Evolutionary conservation across 352 stramenopile genomes (phyloP), one percentile per base, ranked within the genome.

Genomic region (Pythium volutum): DNA sequence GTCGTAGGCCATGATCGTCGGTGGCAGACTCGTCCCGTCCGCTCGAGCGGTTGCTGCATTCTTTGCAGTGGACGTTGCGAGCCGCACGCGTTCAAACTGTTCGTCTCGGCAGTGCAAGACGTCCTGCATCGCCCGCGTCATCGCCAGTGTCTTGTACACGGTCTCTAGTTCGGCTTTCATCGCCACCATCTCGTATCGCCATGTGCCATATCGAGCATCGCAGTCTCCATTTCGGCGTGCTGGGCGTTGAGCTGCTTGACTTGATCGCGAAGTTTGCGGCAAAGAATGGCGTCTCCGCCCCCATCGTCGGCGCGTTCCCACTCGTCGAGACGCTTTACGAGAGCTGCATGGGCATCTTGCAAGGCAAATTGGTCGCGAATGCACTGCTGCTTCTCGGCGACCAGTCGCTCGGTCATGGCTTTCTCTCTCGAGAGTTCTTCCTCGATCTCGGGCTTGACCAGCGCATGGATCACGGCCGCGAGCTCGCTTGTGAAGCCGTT

Each of bases 81-180:
- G 59, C 54, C 75, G 63, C 18, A 86, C 64, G 25, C 78, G 64
- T 3, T 46, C 54, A 23, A 85, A 75, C 38, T 87, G 74, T 2
- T 55, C 43, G 27, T 81, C 64, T 10, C 74, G 80, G 26, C 64
- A 60, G 9, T 81, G 69, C 6, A 86, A 50, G 4, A 87, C 45
- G 4, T 86, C 71, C 34, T 90, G 75, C 81, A 90, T 90, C 8
- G 78, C 75, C 22, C 70, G 68, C 4, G 81, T 90, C 55, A 90
- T 60, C 2, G 63, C 49, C 15, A 87, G 59, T 9, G 73, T 72
- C 11, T 75, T 71, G 25, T 82, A 65, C n/a, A 62, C 46, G 0
- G 55, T 50, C 11, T 77, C 70, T 0, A 88, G 62, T 27, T 77
- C 69, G 0, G 62, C 46, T 15, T 73, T 67, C 41, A 74, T 65